Evolutionary conservation across 345 rosid species (phyloP).

Genomic region (Eucalyptus sp.): DNA sequence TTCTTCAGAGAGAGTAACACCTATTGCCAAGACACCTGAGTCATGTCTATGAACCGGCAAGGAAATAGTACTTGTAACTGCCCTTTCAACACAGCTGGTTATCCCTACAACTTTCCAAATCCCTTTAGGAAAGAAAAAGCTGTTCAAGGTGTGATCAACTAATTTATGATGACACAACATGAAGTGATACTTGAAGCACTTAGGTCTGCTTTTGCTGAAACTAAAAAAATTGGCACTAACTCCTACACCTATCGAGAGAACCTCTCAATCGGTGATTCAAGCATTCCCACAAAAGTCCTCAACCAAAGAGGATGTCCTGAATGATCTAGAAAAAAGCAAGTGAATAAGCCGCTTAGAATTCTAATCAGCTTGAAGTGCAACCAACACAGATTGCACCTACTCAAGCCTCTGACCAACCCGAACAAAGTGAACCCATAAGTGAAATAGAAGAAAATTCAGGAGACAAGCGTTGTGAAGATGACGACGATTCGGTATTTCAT

Average conservation of each 20-base stretch:
- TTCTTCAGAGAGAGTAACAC: no score
- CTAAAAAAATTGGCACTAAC: background rate
- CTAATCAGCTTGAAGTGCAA: background rate
- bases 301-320: no score
- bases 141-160: no score
- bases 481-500: rapidly evolving
- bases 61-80: no score
- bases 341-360: background rate
- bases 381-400: no score
- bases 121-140: background rate
- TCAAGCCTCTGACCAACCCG: background rate
- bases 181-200: background rate
- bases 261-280: background rate
- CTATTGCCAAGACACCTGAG: no score
- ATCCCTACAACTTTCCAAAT: no score
- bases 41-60: no score
- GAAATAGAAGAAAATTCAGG: background rate
- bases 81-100: no score
- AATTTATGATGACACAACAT: no score
- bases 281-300: background rate
- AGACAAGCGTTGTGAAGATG: background rate
- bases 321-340: no score
- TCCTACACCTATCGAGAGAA: background rate
- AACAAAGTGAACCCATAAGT: background rate
- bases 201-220: no score